Conservation (phyloP, 257 asterid genomes). For the Solanum megistacrolobum region DNA sequence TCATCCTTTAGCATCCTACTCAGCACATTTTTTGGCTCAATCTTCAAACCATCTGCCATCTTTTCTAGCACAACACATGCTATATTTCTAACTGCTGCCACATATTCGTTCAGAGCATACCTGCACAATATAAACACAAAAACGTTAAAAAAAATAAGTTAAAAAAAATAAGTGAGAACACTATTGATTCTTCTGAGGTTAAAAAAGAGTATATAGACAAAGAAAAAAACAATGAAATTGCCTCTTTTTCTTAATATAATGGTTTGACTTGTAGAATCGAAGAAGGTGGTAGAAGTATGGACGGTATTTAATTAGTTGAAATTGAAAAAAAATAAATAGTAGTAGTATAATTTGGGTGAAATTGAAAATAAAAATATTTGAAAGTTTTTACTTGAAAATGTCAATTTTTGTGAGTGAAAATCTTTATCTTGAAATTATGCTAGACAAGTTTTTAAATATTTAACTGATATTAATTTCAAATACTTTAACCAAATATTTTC, state of each 20-base stretch:
- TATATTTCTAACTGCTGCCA: constrained; percentile 3
- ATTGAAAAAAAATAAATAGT: background rate
- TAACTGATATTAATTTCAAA: background rate
- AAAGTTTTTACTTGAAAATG: background rate
- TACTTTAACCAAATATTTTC: background rate
- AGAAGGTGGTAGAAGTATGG: background rate
- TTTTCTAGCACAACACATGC: constrained; percentile 11
- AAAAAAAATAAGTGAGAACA: background rate
- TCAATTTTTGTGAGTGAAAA: background rate
- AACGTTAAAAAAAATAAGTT: no score
- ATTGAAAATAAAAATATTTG: background rate
- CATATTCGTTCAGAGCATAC: constrained; percentile 4
- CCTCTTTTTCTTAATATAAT: background rate
- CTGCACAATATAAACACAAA: background rate
- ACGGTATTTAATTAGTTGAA: background rate
- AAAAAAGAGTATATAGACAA: no score
- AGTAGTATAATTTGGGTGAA: background rate
- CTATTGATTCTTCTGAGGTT: background rate
- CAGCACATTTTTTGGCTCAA: constrained; percentile 10
- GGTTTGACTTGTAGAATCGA: background rate
- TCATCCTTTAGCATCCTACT: constrained; percentile 6
- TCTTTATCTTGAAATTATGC: background rate
- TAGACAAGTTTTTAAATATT: background rate
- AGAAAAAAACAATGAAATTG: background rate
- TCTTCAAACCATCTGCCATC: constrained; percentile 10